A percentile compares a stretch with the other conserved stretches of the same genome.
These are phyloP conservation scores for Bretziella fagacearum DNA, from an alignment of 2,329 filamentous ascomycete genomes.

Conservation along the genomic window DNA sequence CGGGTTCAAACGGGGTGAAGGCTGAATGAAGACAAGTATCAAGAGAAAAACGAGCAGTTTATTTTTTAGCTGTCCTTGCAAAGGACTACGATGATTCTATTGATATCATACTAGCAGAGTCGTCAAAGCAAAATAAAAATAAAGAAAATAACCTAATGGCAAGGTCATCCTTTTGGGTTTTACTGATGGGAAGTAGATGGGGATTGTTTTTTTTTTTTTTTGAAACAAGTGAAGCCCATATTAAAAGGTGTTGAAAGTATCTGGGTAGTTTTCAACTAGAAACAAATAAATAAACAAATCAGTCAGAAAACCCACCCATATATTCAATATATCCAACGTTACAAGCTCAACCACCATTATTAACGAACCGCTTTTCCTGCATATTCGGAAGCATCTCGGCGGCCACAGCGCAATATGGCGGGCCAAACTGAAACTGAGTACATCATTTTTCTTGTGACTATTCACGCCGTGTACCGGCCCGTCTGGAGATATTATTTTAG, in stretches of 20 bases:
- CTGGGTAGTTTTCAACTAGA: not conserved
- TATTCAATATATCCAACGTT: not conserved
- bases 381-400: not conserved
- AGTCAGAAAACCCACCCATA: too few species aligned
- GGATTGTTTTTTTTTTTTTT: not conserved
- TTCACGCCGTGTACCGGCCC: too few species aligned
- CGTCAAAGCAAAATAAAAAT: too few species aligned
- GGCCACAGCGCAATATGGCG: not conserved
- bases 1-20: not conserved
- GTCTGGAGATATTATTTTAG: too few species aligned
- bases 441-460: too few species aligned
- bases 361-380: not conserved
- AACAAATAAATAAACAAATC: too few species aligned
- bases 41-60: too few species aligned
- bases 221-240: not conserved
- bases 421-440: not conserved
- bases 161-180: too few species aligned
- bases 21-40: too few species aligned
- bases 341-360: not conserved
- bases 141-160: too few species aligned
- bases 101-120: too few species aligned
- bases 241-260: not conserved
- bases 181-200: not conserved
- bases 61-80: not conserved
- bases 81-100: not conserved